These are phyloP conservation scores for Lentinula boryana DNA, from an alignment of 768 basidiomycete species.

Conservation along the genomic window DNA sequence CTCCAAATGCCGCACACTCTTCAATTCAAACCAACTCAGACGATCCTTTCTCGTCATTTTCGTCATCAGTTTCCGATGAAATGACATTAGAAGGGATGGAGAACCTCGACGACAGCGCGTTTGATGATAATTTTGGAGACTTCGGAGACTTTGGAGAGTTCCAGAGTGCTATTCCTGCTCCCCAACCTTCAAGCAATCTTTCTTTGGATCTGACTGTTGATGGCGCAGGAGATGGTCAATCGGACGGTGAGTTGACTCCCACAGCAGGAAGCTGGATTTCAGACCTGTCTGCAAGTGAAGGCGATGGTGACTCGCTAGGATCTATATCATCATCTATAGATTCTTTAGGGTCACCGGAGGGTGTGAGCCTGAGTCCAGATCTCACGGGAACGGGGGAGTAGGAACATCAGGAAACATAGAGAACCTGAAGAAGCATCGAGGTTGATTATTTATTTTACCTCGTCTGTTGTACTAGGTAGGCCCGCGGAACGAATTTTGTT, in stretches of 20 bases:
- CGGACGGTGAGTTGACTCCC: conserved; percentile 47
- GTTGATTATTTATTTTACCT: too few relatives aligned
- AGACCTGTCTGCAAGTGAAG: conserved; percentile 1
- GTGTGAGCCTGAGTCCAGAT: not conserved
- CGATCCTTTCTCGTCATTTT: conserved; percentile 53
- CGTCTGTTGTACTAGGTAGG: too few relatives aligned
- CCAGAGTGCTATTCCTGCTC: conserved; percentile 41
- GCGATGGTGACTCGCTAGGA: not conserved
- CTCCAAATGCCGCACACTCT: conserved; percentile 35
- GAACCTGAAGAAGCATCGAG: not conserved
- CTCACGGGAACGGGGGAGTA: not conserved
- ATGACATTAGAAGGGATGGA: conserved; percentile 23
- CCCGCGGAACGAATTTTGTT: too few relatives aligned
- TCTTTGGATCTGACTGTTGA: conserved; percentile 13
- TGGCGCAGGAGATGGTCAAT: conserved; percentile 3
- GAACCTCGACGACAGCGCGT: conserved; percentile 59
- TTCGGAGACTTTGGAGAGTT: conserved; percentile 73
- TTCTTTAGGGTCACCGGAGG: not conserved
- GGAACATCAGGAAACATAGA: not conserved
- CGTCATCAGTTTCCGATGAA: conserved; percentile 58
- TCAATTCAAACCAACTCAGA: conserved; percentile 19
- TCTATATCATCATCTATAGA: conserved; percentile 4
- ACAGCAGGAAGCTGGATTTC: conserved; percentile 62
- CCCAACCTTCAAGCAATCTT: conserved; percentile 11
- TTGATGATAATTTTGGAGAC: conserved; percentile 33